These are phyloP conservation scores for Saitozyma sp. DNA, from an alignment of 768 basidiomycete genomes.

Conservation along the genomic window DNA sequence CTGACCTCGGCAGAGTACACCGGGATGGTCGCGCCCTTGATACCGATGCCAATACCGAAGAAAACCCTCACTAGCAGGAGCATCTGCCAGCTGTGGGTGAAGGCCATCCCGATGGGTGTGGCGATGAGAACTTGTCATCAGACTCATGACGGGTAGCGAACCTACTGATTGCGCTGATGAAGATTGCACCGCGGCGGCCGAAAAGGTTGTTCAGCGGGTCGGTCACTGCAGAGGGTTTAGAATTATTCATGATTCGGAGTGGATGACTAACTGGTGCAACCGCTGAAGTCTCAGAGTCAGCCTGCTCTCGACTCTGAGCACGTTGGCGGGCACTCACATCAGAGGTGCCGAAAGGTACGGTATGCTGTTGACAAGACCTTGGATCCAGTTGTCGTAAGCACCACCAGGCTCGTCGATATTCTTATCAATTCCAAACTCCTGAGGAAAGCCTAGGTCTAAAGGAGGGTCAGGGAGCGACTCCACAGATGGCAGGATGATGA, in stretches of 20 bases:
- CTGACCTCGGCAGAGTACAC: slow-evolving; percentile 73
- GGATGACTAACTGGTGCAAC: slow-evolving; percentile 4
- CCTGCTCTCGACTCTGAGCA: too few species aligned
- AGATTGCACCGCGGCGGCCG: slow-evolving; percentile 63
- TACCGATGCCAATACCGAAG: slow-evolving; percentile 39
- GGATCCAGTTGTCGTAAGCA: slow-evolving; percentile 25
- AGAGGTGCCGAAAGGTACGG: slow-evolving; percentile 34
- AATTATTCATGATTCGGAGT: too few species aligned
- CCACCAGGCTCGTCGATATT: slow-evolving; percentile 15
- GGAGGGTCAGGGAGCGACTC: too few species aligned
- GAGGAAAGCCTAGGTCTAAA: slow-evolving; percentile 49
- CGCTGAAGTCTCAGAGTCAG: too few species aligned
- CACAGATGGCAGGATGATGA: too few species aligned
- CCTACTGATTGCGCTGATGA: slow-evolving; percentile 57
- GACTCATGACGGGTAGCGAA: too few species aligned
- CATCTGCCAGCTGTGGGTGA: slow-evolving; percentile 25
- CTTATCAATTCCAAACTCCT: slow-evolving; percentile 49
- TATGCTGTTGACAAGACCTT: slow-evolving; percentile 36
- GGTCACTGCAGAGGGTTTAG: slow-evolving; percentile 8
- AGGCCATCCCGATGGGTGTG: slow-evolving; percentile 49
- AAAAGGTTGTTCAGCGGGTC: slow-evolving; percentile 60
- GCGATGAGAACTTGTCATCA: slow-evolving; percentile 57
- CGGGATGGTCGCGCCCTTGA: slow-evolving; percentile 57
- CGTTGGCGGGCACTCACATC: slow-evolving; percentile 26
- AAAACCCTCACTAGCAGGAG: slow-evolving; percentile 25